Conservation (phyloP, 1,139 yeast genomes). For the Zygosaccharomyces sapae region DNA sequence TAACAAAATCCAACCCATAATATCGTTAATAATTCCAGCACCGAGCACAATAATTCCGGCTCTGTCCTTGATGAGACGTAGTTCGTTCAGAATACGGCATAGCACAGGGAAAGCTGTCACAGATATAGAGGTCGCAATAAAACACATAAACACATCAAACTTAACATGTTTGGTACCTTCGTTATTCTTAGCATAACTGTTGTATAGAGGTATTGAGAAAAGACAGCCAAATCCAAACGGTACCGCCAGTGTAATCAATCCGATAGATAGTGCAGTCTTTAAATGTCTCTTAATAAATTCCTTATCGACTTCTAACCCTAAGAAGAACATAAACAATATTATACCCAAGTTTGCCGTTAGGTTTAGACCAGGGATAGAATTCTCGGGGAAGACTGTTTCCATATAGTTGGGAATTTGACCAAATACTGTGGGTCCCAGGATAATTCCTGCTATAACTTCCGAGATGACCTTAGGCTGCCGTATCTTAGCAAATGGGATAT, state of each 20-base stretch:
- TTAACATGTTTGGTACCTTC: conserved; percentile 40
- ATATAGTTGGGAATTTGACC: conserved; percentile 70
- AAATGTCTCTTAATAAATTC: conserved; percentile 56
- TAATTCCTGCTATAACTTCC: conserved; percentile 69
- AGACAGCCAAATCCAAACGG: conserved; percentile 79
- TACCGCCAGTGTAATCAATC: conserved; percentile 62
- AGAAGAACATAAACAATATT: conserved; percentile 65
- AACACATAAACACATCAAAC: conserved; percentile 72
- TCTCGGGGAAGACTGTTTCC: conserved; percentile 55
- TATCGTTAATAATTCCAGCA: conserved; percentile 76
- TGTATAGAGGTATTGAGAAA: conserved; percentile 61
- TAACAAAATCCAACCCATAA: conserved; percentile 75
- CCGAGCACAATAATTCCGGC: conserved; percentile 77
- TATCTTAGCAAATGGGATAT: conserved; percentile 53
- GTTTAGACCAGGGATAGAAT: conserved; percentile 58
- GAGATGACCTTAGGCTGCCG: conserved; percentile 77
- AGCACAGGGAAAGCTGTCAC: conserved; percentile 82
- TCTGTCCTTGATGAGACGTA: conserved; percentile 62
- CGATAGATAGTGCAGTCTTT: conserved; percentile 61
- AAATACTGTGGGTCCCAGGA: conserved; percentile 65
- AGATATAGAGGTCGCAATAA: conserved; percentile 74
- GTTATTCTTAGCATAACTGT: conserved; percentile 43
- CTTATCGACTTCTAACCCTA: conserved; percentile 74
- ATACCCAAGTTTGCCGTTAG: conserved; percentile 70
- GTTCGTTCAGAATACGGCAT: conserved; percentile 70